Conservation (phyloP, 2,329 filamentous ascomycete genomes). For the Madurella fahalii region DNA sequence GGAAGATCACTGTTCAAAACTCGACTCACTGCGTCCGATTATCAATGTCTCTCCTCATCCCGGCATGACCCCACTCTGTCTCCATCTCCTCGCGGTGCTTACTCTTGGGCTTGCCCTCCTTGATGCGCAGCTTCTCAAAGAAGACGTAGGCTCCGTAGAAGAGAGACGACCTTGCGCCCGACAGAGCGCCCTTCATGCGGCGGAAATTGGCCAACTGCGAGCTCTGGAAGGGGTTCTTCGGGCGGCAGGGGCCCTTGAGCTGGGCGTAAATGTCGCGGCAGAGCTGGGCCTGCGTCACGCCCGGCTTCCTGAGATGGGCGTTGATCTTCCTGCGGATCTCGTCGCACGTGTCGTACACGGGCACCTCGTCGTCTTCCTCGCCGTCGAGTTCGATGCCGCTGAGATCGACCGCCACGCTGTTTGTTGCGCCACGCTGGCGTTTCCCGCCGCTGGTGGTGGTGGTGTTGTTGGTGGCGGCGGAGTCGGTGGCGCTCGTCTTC, state of each 20-base stretch:
- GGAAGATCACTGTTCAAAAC: not conserved
- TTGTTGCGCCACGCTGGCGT: not conserved
- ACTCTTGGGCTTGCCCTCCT: constrained; percentile 48
- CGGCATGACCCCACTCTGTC: constrained; percentile 12
- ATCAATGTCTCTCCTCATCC: constrained; percentile 12
- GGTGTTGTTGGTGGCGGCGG: not conserved
- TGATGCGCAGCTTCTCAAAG: constrained; percentile 56
- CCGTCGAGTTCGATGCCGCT: constrained; percentile 39
- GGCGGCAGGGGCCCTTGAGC: constrained; percentile 31
- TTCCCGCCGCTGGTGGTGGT: not conserved
- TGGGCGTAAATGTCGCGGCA: constrained; percentile 38
- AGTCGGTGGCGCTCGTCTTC: constrained; percentile 4
- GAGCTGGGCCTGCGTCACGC: constrained; percentile 49
- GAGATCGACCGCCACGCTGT: constrained; percentile 20
- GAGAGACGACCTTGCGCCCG: constrained; percentile 42
- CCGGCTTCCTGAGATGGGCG: constrained; percentile 42
- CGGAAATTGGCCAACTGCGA: constrained; percentile 47
- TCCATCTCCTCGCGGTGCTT: constrained; percentile 26
- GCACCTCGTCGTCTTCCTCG: constrained; percentile 40
- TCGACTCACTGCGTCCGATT: constrained; percentile 5
- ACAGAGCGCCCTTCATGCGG: constrained; percentile 42
- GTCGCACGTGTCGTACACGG: constrained; percentile 55
- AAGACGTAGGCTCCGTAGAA: constrained; percentile 56
- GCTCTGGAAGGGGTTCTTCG: constrained; percentile 28
- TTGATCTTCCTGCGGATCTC: constrained; percentile 54